These are phyloP conservation scores for Zygotorulaspora danielsina DNA, from an alignment of 805 yeast species.

Conservation along the genomic window DNA sequence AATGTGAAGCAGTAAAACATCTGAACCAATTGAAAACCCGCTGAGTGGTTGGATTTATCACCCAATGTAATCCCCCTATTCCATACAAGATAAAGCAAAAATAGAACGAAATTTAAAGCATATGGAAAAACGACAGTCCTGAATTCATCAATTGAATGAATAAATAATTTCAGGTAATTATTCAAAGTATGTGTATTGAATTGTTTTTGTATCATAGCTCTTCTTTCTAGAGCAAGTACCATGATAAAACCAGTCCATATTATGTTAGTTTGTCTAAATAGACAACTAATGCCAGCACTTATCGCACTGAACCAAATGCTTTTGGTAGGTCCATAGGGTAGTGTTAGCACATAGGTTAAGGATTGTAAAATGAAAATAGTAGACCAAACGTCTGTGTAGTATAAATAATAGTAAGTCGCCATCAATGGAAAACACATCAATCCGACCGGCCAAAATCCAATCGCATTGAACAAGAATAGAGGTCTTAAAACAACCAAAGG, in stretches of 20 bases:
- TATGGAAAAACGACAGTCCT: slow-evolving; percentile 45
- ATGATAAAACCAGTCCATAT: slow-evolving; percentile 72
- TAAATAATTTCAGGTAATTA: slow-evolving; percentile 39
- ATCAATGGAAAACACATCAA: slow-evolving; percentile 64
- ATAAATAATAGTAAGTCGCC: slow-evolving; percentile 67
- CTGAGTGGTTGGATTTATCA: slow-evolving; percentile 79
- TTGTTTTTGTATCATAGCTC: slow-evolving; percentile 41
- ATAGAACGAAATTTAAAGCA: slow-evolving; percentile 46
- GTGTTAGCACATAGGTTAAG: slow-evolving; percentile 44
- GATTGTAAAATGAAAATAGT: slow-evolving; percentile 60
- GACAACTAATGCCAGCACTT: slow-evolving; percentile 58
- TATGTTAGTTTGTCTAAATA: slow-evolving; percentile 87
- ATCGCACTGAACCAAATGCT: slow-evolving; percentile 47
- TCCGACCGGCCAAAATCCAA: slow-evolving; percentile 42
- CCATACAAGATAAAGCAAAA: slow-evolving; percentile 51
- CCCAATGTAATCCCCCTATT: slow-evolving; percentile 91
- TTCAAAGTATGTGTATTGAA: slow-evolving; percentile 37
- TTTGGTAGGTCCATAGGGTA: slow-evolving; percentile 35
- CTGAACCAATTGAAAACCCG: slow-evolving; percentile 72
- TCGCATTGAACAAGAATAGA: slow-evolving; percentile 39
- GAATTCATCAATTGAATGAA: slow-evolving; percentile 38
- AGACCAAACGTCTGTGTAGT: slow-evolving; percentile 94
- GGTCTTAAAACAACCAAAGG: slow-evolving; percentile 46
- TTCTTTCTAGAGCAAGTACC: slow-evolving; percentile 50
- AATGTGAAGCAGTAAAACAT: slow-evolving; percentile 72